Evolutionary conservation across 331 rosid species (phyloP), one percentile per base, ranked within the genome.

Genomic region (Rhamnella rubrinervis): DNA sequence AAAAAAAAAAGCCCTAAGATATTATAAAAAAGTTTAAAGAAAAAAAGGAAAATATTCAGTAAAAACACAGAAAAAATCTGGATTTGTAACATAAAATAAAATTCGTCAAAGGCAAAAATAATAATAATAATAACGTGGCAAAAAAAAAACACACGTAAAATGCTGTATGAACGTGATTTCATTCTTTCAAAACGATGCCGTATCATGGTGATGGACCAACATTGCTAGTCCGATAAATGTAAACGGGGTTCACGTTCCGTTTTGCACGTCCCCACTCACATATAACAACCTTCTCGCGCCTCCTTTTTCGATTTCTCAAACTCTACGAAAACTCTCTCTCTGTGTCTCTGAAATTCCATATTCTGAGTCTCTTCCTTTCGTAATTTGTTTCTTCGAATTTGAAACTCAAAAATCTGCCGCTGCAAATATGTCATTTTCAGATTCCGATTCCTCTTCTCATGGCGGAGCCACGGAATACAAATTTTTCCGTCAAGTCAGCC

Each of bases 341-440:
- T 70, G 23, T 58, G 75, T 65, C 53, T 66, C 55, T 63, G 70
- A 40, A 52, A 65, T 61, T 68, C 66, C 20, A 64, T 49, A 31
- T 37, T 21, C 75, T 51, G 63, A 38, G 61, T 59, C 65, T 66
- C 58, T 53, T 7, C 38, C 47, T 40, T 44, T 65, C 55, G 28
- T 17, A 28, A 26, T 25, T 17, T 57, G 21, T 28, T 13, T 55
- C 65, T 65, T 61, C 44, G 37, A 61, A 15, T 53, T 73, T 35
- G 28, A 62, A 17, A 75, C 63, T 5, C 47, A 67, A 18, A 19
- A 63, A 56, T 67, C 77, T 62, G 38, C 61, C 53, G 59, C 50
- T 75, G 67, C 68, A 52, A 63, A 78, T 74, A 93, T 93, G 98
- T 93, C 98, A 31, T 76, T 88, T 40, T 93, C 98, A n/a, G 96